Evolutionary conservation across 2,329 filamentous ascomycete genomes (phyloP), one percentile per base, ranked within the genome.

Genomic region (Pyricularia grisea): DNA sequence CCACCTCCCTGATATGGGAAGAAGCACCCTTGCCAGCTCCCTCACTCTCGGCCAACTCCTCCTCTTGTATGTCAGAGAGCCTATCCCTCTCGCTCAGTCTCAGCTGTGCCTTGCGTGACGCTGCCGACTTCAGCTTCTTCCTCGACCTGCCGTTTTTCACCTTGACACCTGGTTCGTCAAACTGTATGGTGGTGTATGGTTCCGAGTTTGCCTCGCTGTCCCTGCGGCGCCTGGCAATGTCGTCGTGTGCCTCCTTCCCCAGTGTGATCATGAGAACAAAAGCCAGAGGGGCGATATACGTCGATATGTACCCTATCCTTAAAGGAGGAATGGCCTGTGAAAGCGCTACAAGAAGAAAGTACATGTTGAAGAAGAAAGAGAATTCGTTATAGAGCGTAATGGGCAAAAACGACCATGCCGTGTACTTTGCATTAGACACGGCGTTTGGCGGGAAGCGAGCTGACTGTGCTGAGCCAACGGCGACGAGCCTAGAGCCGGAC

Each of bases 361-460:
- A 99, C 84, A 98, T 92, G 85, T 99, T 99, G 85, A 99, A 97
- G 81, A 99, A 99, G 83, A 98, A 99, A 70, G 94, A 97, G 78
- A 99, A 99, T 77, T 99, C 95, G 81, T 98, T 98, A 80, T 97
- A 99, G 27, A 99, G 83, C 0, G 95, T 99, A 68, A 94, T 85
- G 2, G 96, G 96, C 17, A 99, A 85, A 79, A 99, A 99, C 68
- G 92, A 97, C 82, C 94, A 90, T 0, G 94, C 89, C 33, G 94
- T 98, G 79, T 99, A 99, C 84, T 98, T 99, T 69, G 95, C 94
- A 77, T 99, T 98, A 50, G 94, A 98, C 66, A 99, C 87, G 69
- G 93, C 87, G 78, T 99, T 99, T 10, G 92, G 88, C 11, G 95
- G 94, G 77, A 94, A 98, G 73, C 90, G 89, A 67, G 89, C 84